These are phyloP conservation scores for Fraxinus dipetala DNA, from an alignment of 305 asterid species.

Conservation along the genomic window DNA sequence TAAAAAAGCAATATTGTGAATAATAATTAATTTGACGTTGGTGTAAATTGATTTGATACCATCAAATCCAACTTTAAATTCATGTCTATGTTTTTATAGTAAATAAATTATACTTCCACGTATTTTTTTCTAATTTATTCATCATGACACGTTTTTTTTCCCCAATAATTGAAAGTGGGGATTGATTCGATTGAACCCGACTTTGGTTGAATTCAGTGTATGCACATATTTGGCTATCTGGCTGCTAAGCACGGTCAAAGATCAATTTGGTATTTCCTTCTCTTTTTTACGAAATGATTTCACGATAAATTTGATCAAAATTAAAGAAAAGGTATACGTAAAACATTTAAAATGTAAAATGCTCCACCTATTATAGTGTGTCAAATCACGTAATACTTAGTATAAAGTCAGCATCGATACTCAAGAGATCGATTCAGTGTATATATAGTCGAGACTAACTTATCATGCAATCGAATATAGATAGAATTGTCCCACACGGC, in stretches of 20 bases:
- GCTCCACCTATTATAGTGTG: too few species aligned
- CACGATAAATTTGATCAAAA: background rate
- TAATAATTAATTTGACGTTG: too few species aligned
- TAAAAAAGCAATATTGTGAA: background rate
- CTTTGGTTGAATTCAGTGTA: background rate
- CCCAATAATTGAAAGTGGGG: too few species aligned
- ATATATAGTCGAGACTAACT: too few species aligned
- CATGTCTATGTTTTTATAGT: too few species aligned
- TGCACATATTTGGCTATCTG: background rate
- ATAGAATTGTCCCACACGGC: background rate
- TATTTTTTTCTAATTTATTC: too few species aligned
- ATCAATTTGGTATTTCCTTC: slow-evolving; percentile 2
- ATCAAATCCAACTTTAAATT: background rate
- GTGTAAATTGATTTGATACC: background rate
- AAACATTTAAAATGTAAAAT: too few species aligned
- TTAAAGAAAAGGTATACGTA: background rate
- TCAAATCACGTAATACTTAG: too few species aligned
- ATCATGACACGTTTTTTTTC: background rate
- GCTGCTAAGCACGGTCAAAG: slow-evolving; percentile 1
- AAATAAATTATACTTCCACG: too few species aligned
- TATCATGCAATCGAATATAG: too few species aligned
- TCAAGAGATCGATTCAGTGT: too few species aligned
- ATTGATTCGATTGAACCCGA: background rate
- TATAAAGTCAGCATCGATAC: too few species aligned
- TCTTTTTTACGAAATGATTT: background rate